Base-by-base conservation (phyloP, 768 basidiomycete genomes). In the Goffeauzyma gilvescens region DNA sequence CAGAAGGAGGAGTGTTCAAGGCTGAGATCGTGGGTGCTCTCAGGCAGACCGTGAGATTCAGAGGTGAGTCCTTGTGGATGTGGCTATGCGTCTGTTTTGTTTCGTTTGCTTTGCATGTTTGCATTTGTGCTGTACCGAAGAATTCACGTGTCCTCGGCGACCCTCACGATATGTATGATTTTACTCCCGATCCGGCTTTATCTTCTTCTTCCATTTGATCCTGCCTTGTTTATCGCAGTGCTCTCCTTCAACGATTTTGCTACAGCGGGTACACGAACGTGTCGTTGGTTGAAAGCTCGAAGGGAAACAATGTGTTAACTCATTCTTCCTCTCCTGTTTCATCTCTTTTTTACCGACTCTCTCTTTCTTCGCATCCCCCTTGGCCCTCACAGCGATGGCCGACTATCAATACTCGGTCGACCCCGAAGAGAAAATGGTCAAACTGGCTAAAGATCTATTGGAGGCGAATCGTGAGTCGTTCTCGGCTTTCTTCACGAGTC, bases 361-460 rank as follows among this genome's bases (percentile, higher is more conserved):
- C n/a, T n/a, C n/a, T n/a, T n/a, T n/a, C n/a, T n/a, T n/a, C n/a
- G n/a, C n/a, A n/a, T n/a, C n/a, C n/a, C n/a, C 15, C 25, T 26
- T 20, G 9, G 24, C 31, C 30, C 20, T 4, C 21, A 24, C 44
- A 95, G 90, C 77, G 44, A 85, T 95, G 81, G 82, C 78, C 28
- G 90, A 96, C 61, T 93, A 76, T 59, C 87, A 93, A 62, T 93
- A 76, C 62, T 72, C 77, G 47, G 84, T 84, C 1, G 69, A 79
- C 44, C 65, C 69, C 58, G 61, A 73, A 12, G 85, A 90, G 54
- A 76, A 79, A 2, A 65, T 84, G 3, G 62, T 76, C 2, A 67
- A 74, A 44, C 64, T 96, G 41, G 75, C 82, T 4, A 52, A 69
- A 10, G 73, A 83, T 0, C 78, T 95, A 75, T 72, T 76, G 36